phyloP scores from a whole-genome alignment of 2,329 filamentous ascomycete species.

The Alternaria brassicicola region DNA sequence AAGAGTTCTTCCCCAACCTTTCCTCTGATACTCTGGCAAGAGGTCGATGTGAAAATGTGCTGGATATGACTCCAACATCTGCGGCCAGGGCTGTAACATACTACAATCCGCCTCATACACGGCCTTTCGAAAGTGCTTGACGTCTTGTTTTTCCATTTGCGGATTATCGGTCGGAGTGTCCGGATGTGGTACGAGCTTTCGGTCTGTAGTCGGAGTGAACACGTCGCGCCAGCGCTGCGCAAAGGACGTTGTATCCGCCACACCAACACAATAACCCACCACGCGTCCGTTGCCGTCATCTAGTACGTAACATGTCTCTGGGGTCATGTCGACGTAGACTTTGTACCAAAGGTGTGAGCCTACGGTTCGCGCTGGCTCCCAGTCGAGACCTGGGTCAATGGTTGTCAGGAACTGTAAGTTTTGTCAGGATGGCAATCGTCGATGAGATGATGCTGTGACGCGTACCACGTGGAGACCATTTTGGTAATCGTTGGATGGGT shows the following conservation, averaged over 20 bases:
- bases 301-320: slow-evolving; percentile 44
- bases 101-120: slow-evolving; percentile 34
- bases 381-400: slow-evolving; percentile 27
- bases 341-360: slow-evolving; percentile 44
- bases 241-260: slow-evolving; percentile 36
- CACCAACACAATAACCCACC: slow-evolving; percentile 50
- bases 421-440: not conserved
- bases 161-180: slow-evolving; percentile 9
- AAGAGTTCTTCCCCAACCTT: slow-evolving; percentile 40
- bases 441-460: not conserved
- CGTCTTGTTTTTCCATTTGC: slow-evolving; percentile 28
- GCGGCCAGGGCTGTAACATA: slow-evolving; percentile 24
- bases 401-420: slow-evolving; percentile 32
- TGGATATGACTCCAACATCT: slow-evolving; percentile 35
- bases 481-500: slow-evolving; percentile 23
- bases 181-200: slow-evolving; percentile 21
- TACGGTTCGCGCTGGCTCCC: slow-evolving; percentile 38
- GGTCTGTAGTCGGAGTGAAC: slow-evolving; percentile 35
- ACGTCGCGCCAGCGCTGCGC: slow-evolving; percentile 33
- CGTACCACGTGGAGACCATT: slow-evolving; percentile 26
- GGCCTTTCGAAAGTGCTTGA: slow-evolving; percentile 21
- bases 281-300: slow-evolving; percentile 41
- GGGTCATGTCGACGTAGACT: slow-evolving; percentile 39
- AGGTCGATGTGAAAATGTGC: slow-evolving; percentile 51
- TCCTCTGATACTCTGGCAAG: slow-evolving; percentile 40